Percentiles rank a stretch among this genome's conserved stretches.
Conservation (phyloP, 768 basidiomycete genomes). For the Boletus tomentosulus region DNA sequence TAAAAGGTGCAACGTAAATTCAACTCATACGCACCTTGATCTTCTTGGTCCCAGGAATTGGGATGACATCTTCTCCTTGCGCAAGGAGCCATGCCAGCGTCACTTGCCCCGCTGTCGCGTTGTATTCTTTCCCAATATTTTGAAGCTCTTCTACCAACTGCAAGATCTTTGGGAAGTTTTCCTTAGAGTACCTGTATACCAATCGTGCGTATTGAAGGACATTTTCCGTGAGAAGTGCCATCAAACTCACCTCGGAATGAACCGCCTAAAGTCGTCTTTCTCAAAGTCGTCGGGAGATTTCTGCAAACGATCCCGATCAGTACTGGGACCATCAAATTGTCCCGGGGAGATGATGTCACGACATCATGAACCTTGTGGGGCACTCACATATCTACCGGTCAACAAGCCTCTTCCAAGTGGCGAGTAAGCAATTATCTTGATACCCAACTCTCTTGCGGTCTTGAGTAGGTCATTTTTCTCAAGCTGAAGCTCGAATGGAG, state of each 20-base stretch:
- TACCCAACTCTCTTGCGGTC: conserved; percentile 46
- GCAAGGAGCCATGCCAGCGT: no score
- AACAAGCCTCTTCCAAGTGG: conserved; percentile 50
- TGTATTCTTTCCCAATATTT: no score
- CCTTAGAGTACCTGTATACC: no score
- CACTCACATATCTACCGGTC: conserved; percentile 39
- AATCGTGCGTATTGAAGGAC: no score
- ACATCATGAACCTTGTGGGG: no score
- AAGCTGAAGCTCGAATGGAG: conserved; percentile 45
- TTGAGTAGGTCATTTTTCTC: conserved; percentile 42
- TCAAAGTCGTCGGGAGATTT: conserved; percentile 33
- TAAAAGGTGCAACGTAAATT: neutral
- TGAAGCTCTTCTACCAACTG: no score
- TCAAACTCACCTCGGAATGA: conserved; percentile 20
- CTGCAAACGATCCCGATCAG: conserved; percentile 7
- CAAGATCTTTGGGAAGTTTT: no score
- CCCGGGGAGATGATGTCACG: no score
- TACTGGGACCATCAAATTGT: no score
- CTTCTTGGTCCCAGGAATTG: conserved; percentile 39
- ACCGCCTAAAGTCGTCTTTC: conserved; percentile 21
- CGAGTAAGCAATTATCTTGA: conserved; percentile 47
- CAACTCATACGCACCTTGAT: conserved; percentile 23
- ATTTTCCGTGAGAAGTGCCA: neutral
- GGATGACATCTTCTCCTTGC: conserved; percentile 25
- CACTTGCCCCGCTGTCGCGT: no score